phyloP scores from a whole-genome alignment of 345 rosid genomes.

The Heritiera littoralis region DNA sequence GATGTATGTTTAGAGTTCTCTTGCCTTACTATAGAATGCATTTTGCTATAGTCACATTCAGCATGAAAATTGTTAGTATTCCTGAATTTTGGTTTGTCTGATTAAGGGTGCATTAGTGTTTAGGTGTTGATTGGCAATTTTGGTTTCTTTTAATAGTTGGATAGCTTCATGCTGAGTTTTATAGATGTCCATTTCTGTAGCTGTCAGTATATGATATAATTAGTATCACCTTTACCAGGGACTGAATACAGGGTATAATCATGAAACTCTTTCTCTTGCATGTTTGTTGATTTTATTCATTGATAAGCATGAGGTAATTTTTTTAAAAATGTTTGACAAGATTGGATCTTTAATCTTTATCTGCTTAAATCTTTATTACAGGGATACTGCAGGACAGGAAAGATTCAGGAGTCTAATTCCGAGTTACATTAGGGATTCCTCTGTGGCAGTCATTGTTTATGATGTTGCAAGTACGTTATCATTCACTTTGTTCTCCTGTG shows the following conservation, averaged over 20 bases:
- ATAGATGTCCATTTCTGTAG: not conserved
- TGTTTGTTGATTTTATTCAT: not conserved
- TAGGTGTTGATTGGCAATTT: not conserved
- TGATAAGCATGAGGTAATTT: not conserved
- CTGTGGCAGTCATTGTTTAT: slow-evolving; percentile 85
- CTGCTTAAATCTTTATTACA: slow-evolving; percentile 27
- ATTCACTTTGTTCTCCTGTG: slow-evolving; percentile 1
- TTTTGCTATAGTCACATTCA: not conserved
- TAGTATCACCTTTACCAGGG: no score
- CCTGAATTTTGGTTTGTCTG: not conserved
- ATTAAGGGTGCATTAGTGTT: not conserved
- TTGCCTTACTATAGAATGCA: not conserved
- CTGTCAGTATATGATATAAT: not conserved
- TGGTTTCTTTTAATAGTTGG: not conserved
- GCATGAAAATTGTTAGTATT: not conserved
- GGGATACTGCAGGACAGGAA: slow-evolving; percentile 95
- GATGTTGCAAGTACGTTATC: slow-evolving; percentile 79
- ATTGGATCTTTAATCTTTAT: not conserved
- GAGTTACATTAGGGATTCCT: slow-evolving; percentile 82
- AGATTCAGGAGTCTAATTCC: slow-evolving; percentile 91
- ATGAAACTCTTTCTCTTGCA: no score
- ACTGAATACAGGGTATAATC: no score
- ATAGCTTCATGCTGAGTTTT: not conserved
- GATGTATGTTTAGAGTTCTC: not conserved
- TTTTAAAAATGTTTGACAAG: not conserved